phyloP scores from a whole-genome alignment of 768 basidiomycete species.

The Fomitopsis pulvina region DNA sequence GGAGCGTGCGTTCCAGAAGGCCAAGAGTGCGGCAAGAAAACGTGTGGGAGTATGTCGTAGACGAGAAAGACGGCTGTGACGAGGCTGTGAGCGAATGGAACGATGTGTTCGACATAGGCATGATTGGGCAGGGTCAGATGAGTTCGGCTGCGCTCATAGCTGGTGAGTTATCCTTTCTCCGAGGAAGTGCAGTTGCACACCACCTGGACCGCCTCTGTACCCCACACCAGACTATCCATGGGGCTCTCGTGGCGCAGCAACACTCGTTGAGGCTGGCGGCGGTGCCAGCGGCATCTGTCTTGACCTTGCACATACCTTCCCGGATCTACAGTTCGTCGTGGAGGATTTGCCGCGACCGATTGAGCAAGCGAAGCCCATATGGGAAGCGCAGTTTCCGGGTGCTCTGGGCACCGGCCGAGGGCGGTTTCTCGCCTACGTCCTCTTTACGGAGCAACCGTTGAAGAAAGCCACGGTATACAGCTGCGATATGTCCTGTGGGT shows the following conservation, averaged over 20 bases:
- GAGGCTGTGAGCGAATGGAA: not conserved
- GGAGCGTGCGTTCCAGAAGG: constrained; percentile 7
- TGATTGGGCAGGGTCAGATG: constrained; percentile 8
- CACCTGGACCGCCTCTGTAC: not conserved
- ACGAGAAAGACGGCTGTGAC: constrained; percentile 2
- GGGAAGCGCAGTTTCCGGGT: constrained; percentile 5
- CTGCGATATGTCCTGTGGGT: constrained; percentile 10
- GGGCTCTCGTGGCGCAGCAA: constrained; percentile 2
- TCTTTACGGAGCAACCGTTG: constrained; percentile 12
- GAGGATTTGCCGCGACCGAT: constrained; percentile 15
- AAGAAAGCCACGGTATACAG: constrained; percentile 8
- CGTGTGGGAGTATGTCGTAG: constrained; percentile 8
- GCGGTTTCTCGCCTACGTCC: constrained; percentile 7
- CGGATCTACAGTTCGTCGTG: constrained; percentile 12
- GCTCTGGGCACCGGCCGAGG: constrained; percentile 3
- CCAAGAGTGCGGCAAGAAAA: not conserved
- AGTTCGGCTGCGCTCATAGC: not conserved
- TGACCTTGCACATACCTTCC: constrained; percentile 12
- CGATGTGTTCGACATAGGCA: constrained; percentile 4
- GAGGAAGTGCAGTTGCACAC: not conserved
- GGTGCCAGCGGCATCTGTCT: constrained; percentile 10
- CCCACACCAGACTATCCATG: constrained; percentile 10
- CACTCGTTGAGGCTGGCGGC: constrained; percentile 12
- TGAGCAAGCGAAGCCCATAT: constrained; percentile 7
- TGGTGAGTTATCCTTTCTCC: not conserved